These are phyloP conservation scores for Colletotrichum euphorbiae DNA, from an alignment of 2,329 filamentous ascomycete species.

Conservation along the genomic window DNA sequence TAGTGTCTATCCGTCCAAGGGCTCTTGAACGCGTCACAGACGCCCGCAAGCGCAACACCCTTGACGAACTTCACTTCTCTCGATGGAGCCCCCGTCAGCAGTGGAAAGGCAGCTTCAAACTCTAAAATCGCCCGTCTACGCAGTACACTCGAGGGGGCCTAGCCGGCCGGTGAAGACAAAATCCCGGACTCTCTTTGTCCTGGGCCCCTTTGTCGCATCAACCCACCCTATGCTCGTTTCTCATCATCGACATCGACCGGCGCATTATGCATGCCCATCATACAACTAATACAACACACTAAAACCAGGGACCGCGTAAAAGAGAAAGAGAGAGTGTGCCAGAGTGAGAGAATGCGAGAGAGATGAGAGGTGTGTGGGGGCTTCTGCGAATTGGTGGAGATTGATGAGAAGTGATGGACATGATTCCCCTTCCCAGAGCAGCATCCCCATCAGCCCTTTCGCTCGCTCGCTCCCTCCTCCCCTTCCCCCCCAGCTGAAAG, in stretches of 20 bases:
- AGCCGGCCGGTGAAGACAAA: constrained; percentile 7
- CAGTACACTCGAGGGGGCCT: constrained; percentile 10
- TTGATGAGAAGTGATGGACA: neutral
- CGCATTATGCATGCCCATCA: no score
- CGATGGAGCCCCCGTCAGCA: constrained; percentile 4
- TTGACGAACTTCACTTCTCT: neutral
- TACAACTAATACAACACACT: no score
- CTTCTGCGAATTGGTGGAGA: constrained; percentile 11
- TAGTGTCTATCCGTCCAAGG: neutral
- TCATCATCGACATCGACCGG: no score
- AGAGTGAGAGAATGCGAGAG: neutral
- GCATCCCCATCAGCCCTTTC: neutral
- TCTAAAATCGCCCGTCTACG: neutral
- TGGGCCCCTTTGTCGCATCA: no score
- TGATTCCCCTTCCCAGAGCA: no score
- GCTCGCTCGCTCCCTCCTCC: no score
- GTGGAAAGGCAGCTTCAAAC: constrained; percentile 6
- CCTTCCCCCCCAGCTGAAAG: neutral
- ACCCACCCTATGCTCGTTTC: no score
- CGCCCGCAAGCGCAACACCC: no score
- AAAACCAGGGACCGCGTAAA: neutral
- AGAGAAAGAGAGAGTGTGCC: neutral
- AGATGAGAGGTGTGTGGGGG: neutral
- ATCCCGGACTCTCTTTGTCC: no score
- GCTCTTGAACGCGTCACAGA: constrained; percentile 13